Evolutionary conservation across 148 eudicot genomes (phyloP).

Genomic region (Dianthus caryophyllus): DNA sequence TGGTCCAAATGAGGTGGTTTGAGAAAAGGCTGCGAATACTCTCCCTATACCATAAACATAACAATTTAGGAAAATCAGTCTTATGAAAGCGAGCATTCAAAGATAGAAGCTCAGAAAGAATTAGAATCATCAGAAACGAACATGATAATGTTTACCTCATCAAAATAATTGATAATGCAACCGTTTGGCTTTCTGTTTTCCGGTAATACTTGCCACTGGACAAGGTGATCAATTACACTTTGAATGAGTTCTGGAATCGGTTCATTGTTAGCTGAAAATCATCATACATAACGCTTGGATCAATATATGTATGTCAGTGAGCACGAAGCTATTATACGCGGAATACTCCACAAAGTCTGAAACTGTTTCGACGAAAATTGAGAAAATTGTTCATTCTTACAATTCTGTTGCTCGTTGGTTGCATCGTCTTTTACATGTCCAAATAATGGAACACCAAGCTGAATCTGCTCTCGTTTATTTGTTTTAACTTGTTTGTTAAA

Average conservation of each 20-base stretch:
- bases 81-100: background rate
- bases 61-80: background rate
- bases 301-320: background rate
- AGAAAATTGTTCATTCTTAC: constrained; percentile 33
- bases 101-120: background rate
- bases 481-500: constrained; percentile 83
- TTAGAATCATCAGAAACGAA: background rate
- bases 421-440: constrained; percentile 61
- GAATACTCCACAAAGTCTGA: background rate
- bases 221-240: constrained; percentile 69
- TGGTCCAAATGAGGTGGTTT: constrained; percentile 98
- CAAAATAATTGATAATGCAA: constrained; percentile 85
- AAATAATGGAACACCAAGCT: constrained; percentile 82
- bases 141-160: constrained; percentile 51
- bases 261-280: constrained; percentile 62
- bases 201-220: constrained; percentile 75
- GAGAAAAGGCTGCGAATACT: constrained; percentile 82
- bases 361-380: no score
- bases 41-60: constrained; percentile 50
- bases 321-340: no score
- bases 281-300: constrained; percentile 11
- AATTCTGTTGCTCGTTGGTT: constrained; percentile 35
- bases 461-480: constrained; percentile 87
- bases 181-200: constrained; percentile 78
- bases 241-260: constrained; percentile 79